These are phyloP conservation scores for Acanthamoeba royreba DNA, from an alignment of 208 protist species.

Conservation along the genomic window DNA sequence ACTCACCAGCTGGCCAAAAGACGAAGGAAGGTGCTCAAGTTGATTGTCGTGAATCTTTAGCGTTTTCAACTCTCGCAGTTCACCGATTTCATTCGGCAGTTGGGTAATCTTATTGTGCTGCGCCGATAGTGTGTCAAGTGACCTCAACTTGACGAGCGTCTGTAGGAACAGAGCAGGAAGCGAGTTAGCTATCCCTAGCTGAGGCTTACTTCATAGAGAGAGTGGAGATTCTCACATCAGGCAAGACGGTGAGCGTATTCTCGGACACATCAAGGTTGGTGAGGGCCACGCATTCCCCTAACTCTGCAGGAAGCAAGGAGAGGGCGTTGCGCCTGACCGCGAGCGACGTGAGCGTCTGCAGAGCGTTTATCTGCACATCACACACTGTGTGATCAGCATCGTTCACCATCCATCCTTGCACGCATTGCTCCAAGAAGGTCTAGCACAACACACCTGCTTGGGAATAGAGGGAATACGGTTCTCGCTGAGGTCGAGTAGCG, in stretches of 20 bases:
- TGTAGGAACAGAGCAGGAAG: no score
- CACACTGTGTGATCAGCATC: no score
- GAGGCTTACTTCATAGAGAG: no score
- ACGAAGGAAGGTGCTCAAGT: background rate
- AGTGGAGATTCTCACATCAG: no score
- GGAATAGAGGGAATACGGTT: background rate
- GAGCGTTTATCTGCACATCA: background rate
- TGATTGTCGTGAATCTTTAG: conserved; percentile 2
- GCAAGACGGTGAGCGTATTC: background rate
- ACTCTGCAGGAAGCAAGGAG: background rate
- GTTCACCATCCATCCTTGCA: no score
- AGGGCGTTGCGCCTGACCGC: background rate
- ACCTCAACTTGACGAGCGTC: no score
- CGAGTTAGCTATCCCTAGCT: background rate
- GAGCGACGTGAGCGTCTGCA: background rate
- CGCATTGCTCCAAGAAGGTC: background rate
- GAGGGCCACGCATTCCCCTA: background rate
- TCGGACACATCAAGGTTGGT: background rate
- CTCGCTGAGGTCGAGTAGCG: background rate
- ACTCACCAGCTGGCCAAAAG: background rate
- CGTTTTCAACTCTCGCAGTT: background rate
- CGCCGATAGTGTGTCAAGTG: no score
- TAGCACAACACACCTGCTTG: background rate
- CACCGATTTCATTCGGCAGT: background rate
- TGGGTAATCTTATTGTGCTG: no score